Base-by-base conservation (phyloP, 495 filamentous ascomycete species). In the Clohesyomyces aquaticus region DNA sequence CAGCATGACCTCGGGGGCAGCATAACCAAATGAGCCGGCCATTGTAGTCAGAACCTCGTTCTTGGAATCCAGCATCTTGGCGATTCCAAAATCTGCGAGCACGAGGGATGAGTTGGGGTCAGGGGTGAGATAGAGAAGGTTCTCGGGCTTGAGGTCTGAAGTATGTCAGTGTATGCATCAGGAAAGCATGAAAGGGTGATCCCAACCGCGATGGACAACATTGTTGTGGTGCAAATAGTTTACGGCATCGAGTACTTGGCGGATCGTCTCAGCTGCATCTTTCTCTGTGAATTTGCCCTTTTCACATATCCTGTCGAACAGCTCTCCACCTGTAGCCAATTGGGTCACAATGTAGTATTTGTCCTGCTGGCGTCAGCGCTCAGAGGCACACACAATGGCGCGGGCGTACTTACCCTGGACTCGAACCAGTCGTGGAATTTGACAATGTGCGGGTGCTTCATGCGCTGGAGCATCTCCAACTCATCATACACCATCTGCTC, bases 281-380 rank as follows among this genome's bases (percentile, higher is more conserved):
- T 96, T 98, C 75, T 99, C 94, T 26, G 94, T 99, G 78, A 99
- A 99, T 75, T 93, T 96, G 61, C 94, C 94, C 71, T 94, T 89
- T 72, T 99, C 92, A 78, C 94, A 99, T 74, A 99, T 99, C 25
- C 94, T 86, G 75, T 99, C 94, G 76, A 99, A 99, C 59, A 99
- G 78, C 77, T 99, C 94, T 77, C 94, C 94, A 63, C 94, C 94
- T 3, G 91, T 96, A 45, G 95, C 95, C 26, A 99, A 82, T 75
- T 99, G 88, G 42, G 94, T 99, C 73, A 99, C 93, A 68, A 99
- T 99, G 76, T 99, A 99, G 79, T 96, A 99, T 80, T 99, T 99
- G 80, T 99, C 94, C 93, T 98, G 65, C 47, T 21, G n/a, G 12
- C 8, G 47, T 68, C 45, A 67, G 61, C 55, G 4, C 26, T 23